Percentiles rank a stretch among this genome's conserved stretches.
phyloP scores from a whole-genome alignment of 176 grass and related monocot genomes.

The Phoenix dactylifera region DNA sequence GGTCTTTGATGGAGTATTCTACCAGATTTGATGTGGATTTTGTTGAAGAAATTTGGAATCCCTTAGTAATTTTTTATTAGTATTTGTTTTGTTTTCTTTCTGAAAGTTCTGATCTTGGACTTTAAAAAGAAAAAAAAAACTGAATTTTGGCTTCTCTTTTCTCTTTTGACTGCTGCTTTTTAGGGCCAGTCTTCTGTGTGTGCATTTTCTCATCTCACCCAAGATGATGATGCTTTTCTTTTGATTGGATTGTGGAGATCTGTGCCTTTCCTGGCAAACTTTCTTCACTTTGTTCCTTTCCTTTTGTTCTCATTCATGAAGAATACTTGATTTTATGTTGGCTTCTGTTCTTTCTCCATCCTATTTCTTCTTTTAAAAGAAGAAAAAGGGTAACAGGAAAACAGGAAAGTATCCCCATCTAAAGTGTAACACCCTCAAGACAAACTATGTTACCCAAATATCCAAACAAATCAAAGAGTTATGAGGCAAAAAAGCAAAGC shows the following conservation, averaged over 20 bases:
- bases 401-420: slow-evolving; percentile 5
- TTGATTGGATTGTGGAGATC: background rate
- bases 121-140: slow-evolving; percentile 1
- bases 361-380: background rate
- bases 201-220: background rate
- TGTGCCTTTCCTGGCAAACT: background rate
- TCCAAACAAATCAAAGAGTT: too few species aligned
- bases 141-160: slow-evolving; percentile 11
- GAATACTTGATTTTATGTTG: background rate
- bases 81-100: slow-evolving; percentile 2
- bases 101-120: slow-evolving; percentile 1
- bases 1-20: slow-evolving; percentile 9
- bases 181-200: background rate
- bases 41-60: background rate
- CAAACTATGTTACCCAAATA: too few species aligned
- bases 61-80: background rate
- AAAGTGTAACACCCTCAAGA: slow-evolving; percentile 3
- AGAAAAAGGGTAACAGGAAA: too few species aligned
- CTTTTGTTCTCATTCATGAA: background rate
- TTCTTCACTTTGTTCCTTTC: background rate
- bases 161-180: slow-evolving; percentile 28
- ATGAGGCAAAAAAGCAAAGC: too few species aligned
- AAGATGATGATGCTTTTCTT: slow-evolving; percentile 3
- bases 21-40: background rate
- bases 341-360: background rate